Percentiles rank a stretch among this genome's conserved stretches.
Conservation (phyloP, 257 asterid genomes). For the Solanum medicagineum region DNA sequence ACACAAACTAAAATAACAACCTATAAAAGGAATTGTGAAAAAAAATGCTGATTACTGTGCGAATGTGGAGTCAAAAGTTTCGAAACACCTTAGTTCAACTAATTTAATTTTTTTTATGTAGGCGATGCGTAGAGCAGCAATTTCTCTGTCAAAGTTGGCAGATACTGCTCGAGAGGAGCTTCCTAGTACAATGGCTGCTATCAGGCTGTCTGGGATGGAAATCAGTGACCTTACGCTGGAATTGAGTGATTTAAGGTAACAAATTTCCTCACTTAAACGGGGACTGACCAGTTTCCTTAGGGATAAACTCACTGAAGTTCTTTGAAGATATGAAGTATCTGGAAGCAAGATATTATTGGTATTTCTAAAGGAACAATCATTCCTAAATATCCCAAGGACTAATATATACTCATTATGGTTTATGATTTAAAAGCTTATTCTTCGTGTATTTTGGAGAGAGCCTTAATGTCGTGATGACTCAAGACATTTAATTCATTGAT, state of each 20-base stretch:
- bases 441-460: background rate
- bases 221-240: conserved; percentile 86
- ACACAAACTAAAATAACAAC: background rate
- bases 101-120: conserved; percentile 3
- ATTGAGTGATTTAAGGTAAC: conserved; percentile 73
- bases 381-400: background rate
- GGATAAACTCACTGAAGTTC: background rate
- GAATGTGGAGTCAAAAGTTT: background rate
- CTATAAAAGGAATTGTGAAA: background rate
- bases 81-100: background rate
- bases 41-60: background rate
- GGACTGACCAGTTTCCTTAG: background rate
- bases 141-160: conserved; percentile 68
- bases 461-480: background rate
- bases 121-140: conserved; percentile 88
- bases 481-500: background rate
- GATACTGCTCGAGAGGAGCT: conserved; percentile 83
- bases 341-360: background rate
- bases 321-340: background rate
- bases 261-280: background rate
- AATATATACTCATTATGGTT: background rate
- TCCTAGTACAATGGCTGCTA: conserved; percentile 89
- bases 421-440: background rate
- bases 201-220: conserved; percentile 82
- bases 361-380: background rate